Evolutionary conservation across 2,329 filamentous ascomycete genomes (phyloP).

Genomic region (Penicillium sp.): DNA sequence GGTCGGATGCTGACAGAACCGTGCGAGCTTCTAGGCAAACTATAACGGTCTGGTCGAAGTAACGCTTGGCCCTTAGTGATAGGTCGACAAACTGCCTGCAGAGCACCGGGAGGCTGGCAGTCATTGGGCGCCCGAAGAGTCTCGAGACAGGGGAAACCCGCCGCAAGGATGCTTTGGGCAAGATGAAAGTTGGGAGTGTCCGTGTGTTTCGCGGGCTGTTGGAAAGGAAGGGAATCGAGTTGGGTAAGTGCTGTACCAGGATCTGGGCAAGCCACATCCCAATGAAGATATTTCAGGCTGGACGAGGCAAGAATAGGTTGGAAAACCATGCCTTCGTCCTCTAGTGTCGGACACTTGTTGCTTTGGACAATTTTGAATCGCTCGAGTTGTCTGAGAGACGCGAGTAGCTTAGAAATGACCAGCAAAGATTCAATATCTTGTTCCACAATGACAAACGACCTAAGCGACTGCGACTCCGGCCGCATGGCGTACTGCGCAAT

Average conservation of each 20-base stretch:
- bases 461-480: constrained; percentile 49
- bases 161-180: constrained; percentile 48
- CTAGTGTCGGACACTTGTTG: constrained; percentile 51
- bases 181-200: constrained; percentile 48
- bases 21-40: constrained; percentile 47
- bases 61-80: constrained; percentile 43
- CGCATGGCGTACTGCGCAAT: constrained; percentile 57
- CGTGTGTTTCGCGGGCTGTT: constrained; percentile 35
- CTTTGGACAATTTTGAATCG: constrained; percentile 58
- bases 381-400: constrained; percentile 50
- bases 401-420: constrained; percentile 57
- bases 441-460: constrained; percentile 56
- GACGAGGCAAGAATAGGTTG: constrained; percentile 55
- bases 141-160: constrained; percentile 47
- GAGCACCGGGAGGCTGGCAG: constrained; percentile 47
- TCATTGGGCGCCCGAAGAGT: constrained; percentile 49
- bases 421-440: constrained; percentile 57
- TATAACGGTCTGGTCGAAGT: constrained; percentile 45
- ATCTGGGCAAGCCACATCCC: constrained; percentile 55
- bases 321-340: constrained; percentile 47
- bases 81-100: constrained; percentile 50
- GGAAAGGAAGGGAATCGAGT: constrained; percentile 44
- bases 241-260: constrained; percentile 40
- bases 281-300: constrained; percentile 59
- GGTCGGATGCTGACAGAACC: constrained; percentile 46